These are phyloP conservation scores for Isoetes engelmannii DNA, from an alignment of 83 land plant genomes.

Conservation along the genomic window DNA sequence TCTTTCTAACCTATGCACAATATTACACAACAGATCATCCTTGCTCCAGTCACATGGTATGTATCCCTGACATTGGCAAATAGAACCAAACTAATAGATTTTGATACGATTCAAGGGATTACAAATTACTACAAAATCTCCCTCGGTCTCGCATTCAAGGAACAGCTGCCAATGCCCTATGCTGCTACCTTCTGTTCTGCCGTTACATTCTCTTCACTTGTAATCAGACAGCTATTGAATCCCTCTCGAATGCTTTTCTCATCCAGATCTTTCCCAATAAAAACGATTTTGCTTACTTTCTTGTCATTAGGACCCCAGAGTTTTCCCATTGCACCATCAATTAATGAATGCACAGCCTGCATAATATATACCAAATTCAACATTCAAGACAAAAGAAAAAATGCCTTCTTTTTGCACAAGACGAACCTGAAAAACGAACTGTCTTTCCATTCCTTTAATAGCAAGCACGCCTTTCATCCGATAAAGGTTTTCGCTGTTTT, in stretches of 20 bases:
- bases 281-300: slow-evolving; percentile 71
- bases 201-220: background rate
- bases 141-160: no score
- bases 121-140: no score
- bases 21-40: no score
- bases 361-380: slow-evolving; percentile 6
- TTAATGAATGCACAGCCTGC: slow-evolving; percentile 81
- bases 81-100: no score
- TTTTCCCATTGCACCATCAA: slow-evolving; percentile 71
- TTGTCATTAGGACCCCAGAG: slow-evolving; percentile 75
- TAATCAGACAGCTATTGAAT: slow-evolving; percentile 61
- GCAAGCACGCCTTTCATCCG: slow-evolving; percentile 92
- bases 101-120: no score
- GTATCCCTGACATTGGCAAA: no score
- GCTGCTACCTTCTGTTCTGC: no score
- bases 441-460: slow-evolving; percentile 74
- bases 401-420: background rate
- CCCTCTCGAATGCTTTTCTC: slow-evolving; percentile 60
- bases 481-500: slow-evolving; percentile 87
- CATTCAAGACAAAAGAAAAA: background rate
- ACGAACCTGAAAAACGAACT: slow-evolving; percentile 92
- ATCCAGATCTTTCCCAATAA: slow-evolving; percentile 82
- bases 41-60: no score
- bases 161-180: no score
- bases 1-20: no score